Evolutionary conservation across 805 yeast species (phyloP), one percentile per base, ranked within the genome.

Genomic region (Candida multigemmis): DNA sequence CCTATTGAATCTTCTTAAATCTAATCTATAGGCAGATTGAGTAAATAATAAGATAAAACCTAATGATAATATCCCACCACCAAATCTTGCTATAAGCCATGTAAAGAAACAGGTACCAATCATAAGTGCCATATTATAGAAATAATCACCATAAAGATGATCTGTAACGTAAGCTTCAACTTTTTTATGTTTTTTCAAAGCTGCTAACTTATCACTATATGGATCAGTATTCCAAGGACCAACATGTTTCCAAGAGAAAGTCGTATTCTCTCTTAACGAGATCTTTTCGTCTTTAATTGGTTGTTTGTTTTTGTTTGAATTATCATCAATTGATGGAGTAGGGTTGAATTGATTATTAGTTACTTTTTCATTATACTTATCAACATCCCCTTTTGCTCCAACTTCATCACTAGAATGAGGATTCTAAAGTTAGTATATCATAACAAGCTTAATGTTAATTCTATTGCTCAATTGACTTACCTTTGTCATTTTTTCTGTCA

Each of bases 1-100:
- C 37, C 84, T 62, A 46, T 75, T 76, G 48, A 81, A 80, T 44
- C 94, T 69, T 44, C 89, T 70, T 40, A 76, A 74, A 50, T 82
- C 91, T 11, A 74, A 58, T 30, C 80, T 65, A 50, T 81, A 82
- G 10, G 77, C 78, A 1, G 87, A 73, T 14, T 74, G 66, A 14
- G 81, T 64, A 32, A 70, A 65, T 21, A 79, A 49, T 28, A 77
- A 59, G 1, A 82, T 77, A 35, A 78, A 56, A 4, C 66, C 56
- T 11, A 81, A 48, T 5, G 81, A 69, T 47, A 80, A 66, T 41
- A 82, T 46, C 3, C 89, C 81, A 21, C 74, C 71, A 1, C 85
- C 77, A 17, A 61, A 34, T 40, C 72, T 63, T 2, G 86, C 85
- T 25, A 74, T 51, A 4, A 65, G 35, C 84, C 87, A 82, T 1